Conservation (phyloP, 2,329 filamentous ascomycete genomes). For the Lasiodiplodia hormozganensis region DNA sequence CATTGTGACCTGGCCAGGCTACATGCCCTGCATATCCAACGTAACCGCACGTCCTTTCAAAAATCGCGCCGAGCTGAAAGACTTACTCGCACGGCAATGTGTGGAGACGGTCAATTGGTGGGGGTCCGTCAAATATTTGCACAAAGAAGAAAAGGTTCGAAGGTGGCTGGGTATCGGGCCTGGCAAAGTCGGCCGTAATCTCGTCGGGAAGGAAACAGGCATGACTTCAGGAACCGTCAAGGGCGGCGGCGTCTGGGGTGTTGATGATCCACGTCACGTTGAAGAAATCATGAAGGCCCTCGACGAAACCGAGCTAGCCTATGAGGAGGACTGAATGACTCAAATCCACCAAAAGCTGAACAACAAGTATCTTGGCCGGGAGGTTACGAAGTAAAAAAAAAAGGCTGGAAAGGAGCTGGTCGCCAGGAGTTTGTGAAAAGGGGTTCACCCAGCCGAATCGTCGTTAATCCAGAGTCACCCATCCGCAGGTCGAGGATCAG, state of each 20-base stretch:
- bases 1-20: conserved; percentile 76
- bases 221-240: conserved; percentile 79
- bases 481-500: background rate
- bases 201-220: conserved; percentile 94
- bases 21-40: conserved; percentile 83
- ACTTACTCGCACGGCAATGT: conserved; percentile 79
- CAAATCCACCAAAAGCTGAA: background rate
- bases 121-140: conserved; percentile 88
- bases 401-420: background rate
- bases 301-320: conserved; percentile 53
- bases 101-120: conserved; percentile 96
- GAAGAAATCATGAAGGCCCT: conserved; percentile 55
- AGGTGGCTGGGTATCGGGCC: conserved; percentile 93
- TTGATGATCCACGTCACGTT: conserved; percentile 73
- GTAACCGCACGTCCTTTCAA: conserved; percentile 80
- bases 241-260: conserved; percentile 91
- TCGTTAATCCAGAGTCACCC: background rate
- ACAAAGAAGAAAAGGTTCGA: conserved; percentile 80
- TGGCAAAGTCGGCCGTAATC: conserved; percentile 89
- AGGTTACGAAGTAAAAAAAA: background rate
- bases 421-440: background rate
- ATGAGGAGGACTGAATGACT: conserved; percentile 43
- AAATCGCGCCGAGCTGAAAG: conserved; percentile 75
- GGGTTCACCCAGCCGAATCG: background rate
- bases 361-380: background rate